A percentile compares a stretch with the other conserved stretches of the same genome.
phyloP scores from a whole-genome alignment of 768 basidiomycete species.

The Panaeolus papilionaceus region DNA sequence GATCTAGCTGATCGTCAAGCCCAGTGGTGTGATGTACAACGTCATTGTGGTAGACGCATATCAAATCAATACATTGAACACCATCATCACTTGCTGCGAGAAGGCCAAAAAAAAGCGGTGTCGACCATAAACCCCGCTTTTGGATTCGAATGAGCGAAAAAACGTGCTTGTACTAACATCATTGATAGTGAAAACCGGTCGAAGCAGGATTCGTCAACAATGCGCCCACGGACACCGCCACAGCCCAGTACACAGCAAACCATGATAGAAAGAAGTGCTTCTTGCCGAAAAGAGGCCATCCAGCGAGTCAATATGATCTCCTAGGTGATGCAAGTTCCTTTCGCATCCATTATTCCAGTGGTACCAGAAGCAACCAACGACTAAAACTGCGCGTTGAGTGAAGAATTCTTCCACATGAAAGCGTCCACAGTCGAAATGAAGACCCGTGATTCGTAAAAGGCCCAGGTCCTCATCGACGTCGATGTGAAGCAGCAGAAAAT shows the following conservation, averaged over 20 bases:
- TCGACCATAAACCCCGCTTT: not conserved
- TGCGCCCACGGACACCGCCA: slow-evolving; percentile 1
- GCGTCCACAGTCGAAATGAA: not conserved
- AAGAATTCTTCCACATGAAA: not conserved
- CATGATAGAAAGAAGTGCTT: not conserved
- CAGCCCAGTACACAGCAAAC: not conserved
- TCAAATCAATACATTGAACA: not conserved
- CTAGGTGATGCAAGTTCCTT: slow-evolving; percentile 2
- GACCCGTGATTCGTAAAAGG: not conserved
- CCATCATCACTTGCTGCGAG: no score
- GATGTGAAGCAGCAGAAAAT: not conserved
- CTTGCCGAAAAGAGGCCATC: not conserved
- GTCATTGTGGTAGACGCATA: not conserved
- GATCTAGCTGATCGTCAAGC: not conserved
- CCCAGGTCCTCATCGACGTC: not conserved
- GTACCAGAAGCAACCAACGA: not conserved
- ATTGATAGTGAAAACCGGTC: not conserved
- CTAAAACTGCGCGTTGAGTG: not conserved
- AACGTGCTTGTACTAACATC: not conserved
- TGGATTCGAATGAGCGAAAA: no score
- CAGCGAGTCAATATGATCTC: slow-evolving; percentile 8
- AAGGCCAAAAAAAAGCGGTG: not conserved
- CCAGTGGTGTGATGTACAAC: not conserved
- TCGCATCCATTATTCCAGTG: not conserved
- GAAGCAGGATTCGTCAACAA: not conserved